Conservation (phyloP, 2,329 filamentous ascomycete genomes). For the Calonectria fujianensis region DNA sequence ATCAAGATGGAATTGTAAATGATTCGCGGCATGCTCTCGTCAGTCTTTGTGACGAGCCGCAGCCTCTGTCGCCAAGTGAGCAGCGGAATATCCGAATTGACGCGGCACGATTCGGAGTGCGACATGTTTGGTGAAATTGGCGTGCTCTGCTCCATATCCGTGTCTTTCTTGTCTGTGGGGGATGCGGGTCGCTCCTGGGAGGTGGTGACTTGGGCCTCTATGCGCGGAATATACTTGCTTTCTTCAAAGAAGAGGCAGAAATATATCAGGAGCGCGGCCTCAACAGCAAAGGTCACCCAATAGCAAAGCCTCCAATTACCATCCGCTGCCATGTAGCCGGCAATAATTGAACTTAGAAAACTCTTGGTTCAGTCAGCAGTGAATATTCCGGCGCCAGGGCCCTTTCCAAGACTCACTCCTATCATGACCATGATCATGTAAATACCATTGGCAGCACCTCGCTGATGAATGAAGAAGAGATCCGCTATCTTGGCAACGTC, state of each 20-base stretch:
- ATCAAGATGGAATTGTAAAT: conserved; percentile 31
- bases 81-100: conserved; percentile 31
- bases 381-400: neutral
- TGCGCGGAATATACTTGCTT: conserved; percentile 54
- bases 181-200: neutral
- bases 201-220: conserved; percentile 8
- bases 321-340: conserved; percentile 51
- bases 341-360: conserved; percentile 55
- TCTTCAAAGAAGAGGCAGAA: conserved; percentile 53
- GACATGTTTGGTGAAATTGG: neutral
- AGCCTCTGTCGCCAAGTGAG: conserved; percentile 36
- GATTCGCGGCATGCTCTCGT: conserved; percentile 40
- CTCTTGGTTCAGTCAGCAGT: conserved; percentile 22
- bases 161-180: conserved; percentile 11
- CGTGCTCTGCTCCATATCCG: neutral
- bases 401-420: conserved; percentile 42
- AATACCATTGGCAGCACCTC: conserved; percentile 53
- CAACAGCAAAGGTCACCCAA: conserved; percentile 44
- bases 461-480: conserved; percentile 56
- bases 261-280: conserved; percentile 38
- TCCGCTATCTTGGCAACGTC: conserved; percentile 49
- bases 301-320: conserved; percentile 55
- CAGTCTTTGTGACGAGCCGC: conserved; percentile 43
- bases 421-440: conserved; percentile 57
- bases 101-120: neutral